phyloP scores from a whole-genome alignment of 2,329 filamentous ascomycete genomes.

The Cladosporium cucumerinum region DNA sequence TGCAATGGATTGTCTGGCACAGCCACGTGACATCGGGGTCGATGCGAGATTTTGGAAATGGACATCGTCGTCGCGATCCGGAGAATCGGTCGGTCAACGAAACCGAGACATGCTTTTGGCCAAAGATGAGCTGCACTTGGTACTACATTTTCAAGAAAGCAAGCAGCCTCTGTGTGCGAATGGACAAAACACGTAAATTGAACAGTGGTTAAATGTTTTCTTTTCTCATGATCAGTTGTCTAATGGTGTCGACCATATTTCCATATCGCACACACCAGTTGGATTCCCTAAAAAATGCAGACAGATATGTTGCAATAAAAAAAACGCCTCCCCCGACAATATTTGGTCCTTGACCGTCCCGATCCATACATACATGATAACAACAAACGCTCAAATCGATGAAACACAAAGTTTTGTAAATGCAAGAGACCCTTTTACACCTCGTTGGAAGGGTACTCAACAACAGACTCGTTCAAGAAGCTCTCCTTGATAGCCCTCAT shows the following conservation, averaged over 20 bases:
- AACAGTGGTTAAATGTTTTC: neutral
- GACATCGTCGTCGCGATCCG: no score
- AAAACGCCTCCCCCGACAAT: neutral
- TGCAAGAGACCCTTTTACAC: slow-evolving; percentile 35
- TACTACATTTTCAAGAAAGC: no score
- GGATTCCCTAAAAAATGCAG: neutral
- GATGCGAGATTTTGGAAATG: no score
- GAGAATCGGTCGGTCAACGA: no score
- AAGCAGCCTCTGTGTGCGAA: neutral
- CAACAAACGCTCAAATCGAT: slow-evolving; percentile 1
- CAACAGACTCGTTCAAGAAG: slow-evolving; percentile 47
- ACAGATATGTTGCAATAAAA: neutral
- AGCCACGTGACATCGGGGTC: no score
- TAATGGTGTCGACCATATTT: neutral
- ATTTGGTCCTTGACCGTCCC: neutral
- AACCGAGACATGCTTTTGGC: no score
- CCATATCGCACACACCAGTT: neutral
- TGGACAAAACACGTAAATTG: neutral
- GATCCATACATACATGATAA: neutral
- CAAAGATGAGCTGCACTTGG: no score
- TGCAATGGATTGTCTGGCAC: no score
- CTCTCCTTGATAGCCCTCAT: slow-evolving; percentile 56
- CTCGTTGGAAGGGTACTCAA: slow-evolving; percentile 52
- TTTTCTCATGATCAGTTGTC: neutral
- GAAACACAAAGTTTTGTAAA: neutral